phyloP scores from a whole-genome alignment of 805 yeast genomes.

The Wickerhamomyces bovis region DNA sequence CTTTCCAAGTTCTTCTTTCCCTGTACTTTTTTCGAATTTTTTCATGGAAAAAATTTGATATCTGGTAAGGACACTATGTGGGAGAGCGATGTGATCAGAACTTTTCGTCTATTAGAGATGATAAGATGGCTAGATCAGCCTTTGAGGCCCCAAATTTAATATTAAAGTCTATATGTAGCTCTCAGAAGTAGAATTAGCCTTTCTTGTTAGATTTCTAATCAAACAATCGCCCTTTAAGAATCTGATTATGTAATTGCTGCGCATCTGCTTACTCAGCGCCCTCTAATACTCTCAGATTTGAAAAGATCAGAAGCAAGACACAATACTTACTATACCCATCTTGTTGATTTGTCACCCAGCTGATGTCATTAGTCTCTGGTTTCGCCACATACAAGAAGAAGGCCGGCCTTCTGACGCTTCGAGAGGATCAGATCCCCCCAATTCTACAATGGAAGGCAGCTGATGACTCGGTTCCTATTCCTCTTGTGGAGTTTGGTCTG shows the following conservation, averaged over 20 bases:
- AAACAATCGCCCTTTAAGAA: no score
- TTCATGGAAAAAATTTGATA: not conserved
- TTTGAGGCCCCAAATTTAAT: no score
- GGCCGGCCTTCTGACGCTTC: constrained; percentile 49
- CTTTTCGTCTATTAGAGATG: not conserved
- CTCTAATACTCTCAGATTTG: not conserved
- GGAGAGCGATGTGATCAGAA: not conserved
- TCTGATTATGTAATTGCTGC: not conserved
- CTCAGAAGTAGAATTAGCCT: no score
- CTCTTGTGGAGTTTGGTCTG: constrained; percentile 35
- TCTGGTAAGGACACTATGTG: not conserved
- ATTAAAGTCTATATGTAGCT: no score
- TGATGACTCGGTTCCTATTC: constrained; percentile 35
- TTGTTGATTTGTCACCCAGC: not conserved
- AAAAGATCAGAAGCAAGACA: not conserved
- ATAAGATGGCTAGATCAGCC: not conserved
- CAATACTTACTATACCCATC: not conserved
- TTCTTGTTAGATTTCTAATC: no score
- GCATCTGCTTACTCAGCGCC: not conserved
- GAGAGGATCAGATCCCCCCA: constrained; percentile 53
- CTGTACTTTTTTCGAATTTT: not conserved
- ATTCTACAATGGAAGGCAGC: constrained; percentile 54
- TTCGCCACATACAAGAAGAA: constrained; percentile 50
- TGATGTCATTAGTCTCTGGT: constrained; percentile 38
- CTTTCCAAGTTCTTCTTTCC: not conserved